These are phyloP conservation scores for Cercophora samala DNA, from an alignment of 495 filamentous ascomycete species.

Conservation along the genomic window DNA sequence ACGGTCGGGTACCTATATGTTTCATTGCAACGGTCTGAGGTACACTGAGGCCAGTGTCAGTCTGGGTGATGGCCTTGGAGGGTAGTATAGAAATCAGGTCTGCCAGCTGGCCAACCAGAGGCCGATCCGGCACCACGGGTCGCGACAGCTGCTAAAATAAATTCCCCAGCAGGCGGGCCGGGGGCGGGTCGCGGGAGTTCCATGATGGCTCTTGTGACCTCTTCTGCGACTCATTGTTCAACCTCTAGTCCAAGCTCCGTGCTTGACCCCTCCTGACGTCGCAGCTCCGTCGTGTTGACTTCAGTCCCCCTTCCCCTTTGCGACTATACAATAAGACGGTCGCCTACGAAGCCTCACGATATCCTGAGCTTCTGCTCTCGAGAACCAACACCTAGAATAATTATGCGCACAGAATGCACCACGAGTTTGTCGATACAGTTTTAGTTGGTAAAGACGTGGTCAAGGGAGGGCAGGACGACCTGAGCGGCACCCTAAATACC, in stretches of 20 bases:
- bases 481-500: neutral
- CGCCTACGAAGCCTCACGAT: neutral
- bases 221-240: neutral
- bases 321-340: neutral
- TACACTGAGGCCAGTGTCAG: neutral
- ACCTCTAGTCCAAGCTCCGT: neutral
- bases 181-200: neutral
- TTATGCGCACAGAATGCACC: slow-evolving; percentile 26
- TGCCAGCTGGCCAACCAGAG: neutral
- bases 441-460: slow-evolving; percentile 31
- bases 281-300: neutral
- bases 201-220: neutral
- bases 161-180: neutral
- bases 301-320: neutral
- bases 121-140: neutral
- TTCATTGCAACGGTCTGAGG: neutral
- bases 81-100: neutral
- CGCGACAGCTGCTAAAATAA: neutral
- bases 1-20: too few relatives aligned
- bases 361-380: neutral
- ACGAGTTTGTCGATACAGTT: slow-evolving; percentile 33
- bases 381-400: neutral
- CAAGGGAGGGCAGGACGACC: neutral
- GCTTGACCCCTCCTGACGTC: neutral
- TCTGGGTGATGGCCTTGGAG: too few relatives aligned